Base-by-base conservation (phyloP, 2,329 filamentous ascomycete genomes). In the Penicillium sp. region DNA sequence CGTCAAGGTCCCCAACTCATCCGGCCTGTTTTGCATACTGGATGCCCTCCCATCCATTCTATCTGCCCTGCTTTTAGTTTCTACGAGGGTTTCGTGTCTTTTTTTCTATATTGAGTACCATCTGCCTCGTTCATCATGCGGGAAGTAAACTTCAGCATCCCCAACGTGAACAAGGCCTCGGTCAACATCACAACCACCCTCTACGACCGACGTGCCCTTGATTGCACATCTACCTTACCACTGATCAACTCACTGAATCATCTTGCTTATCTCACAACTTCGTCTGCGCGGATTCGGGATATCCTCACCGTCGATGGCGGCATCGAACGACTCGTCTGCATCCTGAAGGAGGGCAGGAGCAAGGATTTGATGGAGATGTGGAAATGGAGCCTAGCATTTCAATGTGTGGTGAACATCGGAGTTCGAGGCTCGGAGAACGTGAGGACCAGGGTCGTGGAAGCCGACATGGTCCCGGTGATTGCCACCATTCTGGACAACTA, bases 311-410 rank as follows among this genome's bases (percentile, higher is more conserved):
- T 99, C 79, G 95, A 99, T 89, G 95, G 95, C 77, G 95, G 95
- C 61, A 95, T 99, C 75, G 95, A 99, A 80, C 83, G 93, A 64
- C 82, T 99, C 66, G 91, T 99, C 73, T 97, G 92, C 84, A 97
- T 99, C 71, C 85, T 99, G 75, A 99, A 99, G 78, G 91, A 96
- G 77, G 95, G 95, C 62, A 85, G 95, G 72, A 97, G 91, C 79
- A 96, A 93, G 77, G 93, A 99, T 74, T 89, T 97, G 87, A 97
- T 98, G 93, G 93, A 97, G 75, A 96, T 96, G 90, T 99, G 95
- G 95, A 98, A 98, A 78, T 99, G 95, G 95, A 99, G 97, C 72
- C 84, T 99, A 61, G 95, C 95, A 52, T 99, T 99, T 76, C 95
- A 98, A 77, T 99, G 95, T 75, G 93, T 98, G 63, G 95, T 99